Base-by-base conservation (phyloP, 352 stramenopile species). In the Phytophthora sp. region DNA sequence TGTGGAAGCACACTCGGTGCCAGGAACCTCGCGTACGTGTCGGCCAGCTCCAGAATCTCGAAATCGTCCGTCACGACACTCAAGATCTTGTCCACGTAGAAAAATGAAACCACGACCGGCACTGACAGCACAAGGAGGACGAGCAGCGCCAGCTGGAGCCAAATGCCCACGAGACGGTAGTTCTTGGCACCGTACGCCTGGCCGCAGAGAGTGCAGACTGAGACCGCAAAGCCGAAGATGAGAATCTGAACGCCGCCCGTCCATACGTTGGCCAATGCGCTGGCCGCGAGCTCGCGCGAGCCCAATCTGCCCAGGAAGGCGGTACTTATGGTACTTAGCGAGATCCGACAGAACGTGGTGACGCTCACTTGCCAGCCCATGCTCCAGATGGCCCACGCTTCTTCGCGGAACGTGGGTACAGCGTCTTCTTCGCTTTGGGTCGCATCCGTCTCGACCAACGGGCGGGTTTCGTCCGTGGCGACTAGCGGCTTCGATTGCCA, bases 311-410 rank as follows among this genome's bases (percentile, higher is more conserved):
- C 87, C 6, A 95, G 73, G 41, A 95, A 95, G 20, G 82, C 84
- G 15, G 83, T 88, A 58, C 76, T 88, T 71, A 94, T 94, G 31
- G 86, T 90, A 24, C 82, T 84, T 18, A 93, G 72, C 47, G 82
- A 88, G 65, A 92, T 90, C 38, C 84, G 84, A 64, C 82, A 91
- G 57, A 94, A 89, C 8, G 84, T 94, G n/a, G 86, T 74, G 42
- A 94, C 70, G 51, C 80, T 91, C 44, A 94, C 86, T 58, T 92
- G 87, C 84, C 82, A 94, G 50, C 81, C 86, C 86, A 94, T 93
- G 60, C 66, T 81, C 83, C 83, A 94, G 64, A 94, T 89, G 58
- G 82, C 75, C 36, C 69, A 74, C 30, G 81, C 78, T 55, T 93
- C 85, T 33, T 89, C 74, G n/a, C 59, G 47, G 45, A 74, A 76